Evolutionary conservation across 768 basidiomycete genomes (phyloP).

Genomic region (Cystofilobasidium capitatum): DNA sequence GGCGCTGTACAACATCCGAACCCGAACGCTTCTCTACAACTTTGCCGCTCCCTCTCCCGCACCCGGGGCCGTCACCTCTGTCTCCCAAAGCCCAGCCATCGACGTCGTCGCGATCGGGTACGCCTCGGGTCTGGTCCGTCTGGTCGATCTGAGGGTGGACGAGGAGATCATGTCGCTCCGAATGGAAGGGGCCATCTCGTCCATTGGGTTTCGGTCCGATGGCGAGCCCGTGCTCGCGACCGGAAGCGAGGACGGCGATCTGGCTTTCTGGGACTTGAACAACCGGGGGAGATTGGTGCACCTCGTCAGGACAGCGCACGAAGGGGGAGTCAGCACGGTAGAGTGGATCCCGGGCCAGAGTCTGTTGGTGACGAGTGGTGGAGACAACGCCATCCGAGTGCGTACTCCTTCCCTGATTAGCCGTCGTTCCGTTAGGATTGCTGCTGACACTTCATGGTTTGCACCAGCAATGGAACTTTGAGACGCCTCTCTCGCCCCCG

Average conservation of each 20-base stretch:
- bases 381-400: slow-evolving; percentile 93
- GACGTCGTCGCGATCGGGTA: slow-evolving; percentile 93
- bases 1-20: slow-evolving; percentile 89
- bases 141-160: slow-evolving; percentile 83
- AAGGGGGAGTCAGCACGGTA: slow-evolving; percentile 66
- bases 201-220: slow-evolving; percentile 78
- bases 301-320: slow-evolving; percentile 78
- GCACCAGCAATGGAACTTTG: slow-evolving; percentile 90
- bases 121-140: slow-evolving; percentile 70
- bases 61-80: slow-evolving; percentile 53
- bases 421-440: neutral
- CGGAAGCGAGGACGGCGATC: slow-evolving; percentile 72
- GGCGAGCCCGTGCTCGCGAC: slow-evolving; percentile 80
- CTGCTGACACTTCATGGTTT: neutral
- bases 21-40: slow-evolving; percentile 72
- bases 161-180: slow-evolving; percentile 79
- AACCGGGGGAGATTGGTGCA: slow-evolving; percentile 71
- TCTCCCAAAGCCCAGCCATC: slow-evolving; percentile 87
- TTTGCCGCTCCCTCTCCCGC: slow-evolving; percentile 48
- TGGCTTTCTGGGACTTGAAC: slow-evolving; percentile 89
- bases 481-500: slow-evolving; percentile 76
- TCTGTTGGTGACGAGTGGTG: slow-evolving; percentile 75
- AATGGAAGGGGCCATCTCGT: slow-evolving; percentile 68
- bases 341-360: slow-evolving; percentile 94
- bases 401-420: slow-evolving; percentile 20